Conservation (phyloP, 768 basidiomycete species). For the Serendipita indica region DNA sequence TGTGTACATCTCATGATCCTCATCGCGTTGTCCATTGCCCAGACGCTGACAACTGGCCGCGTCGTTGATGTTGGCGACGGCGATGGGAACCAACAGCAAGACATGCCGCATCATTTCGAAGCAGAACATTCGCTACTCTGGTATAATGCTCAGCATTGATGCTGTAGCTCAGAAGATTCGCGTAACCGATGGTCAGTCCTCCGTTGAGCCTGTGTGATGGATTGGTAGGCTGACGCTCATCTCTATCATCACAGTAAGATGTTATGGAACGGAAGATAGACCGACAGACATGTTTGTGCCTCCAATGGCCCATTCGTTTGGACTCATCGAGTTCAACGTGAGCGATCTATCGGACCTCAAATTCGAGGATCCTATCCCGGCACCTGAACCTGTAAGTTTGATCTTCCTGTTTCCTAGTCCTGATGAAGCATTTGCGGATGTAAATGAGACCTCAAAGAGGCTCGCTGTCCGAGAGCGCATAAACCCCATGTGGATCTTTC, state of each 20-base stretch:
- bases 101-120: conserved; percentile 4
- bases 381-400: neutral
- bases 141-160: neutral
- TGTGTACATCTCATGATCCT: too few species aligned
- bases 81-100: too few species aligned
- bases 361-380: conserved; percentile 7
- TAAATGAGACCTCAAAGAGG: conserved; percentile 24
- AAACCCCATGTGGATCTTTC: conserved; percentile 36
- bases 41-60: too few species aligned
- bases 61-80: too few species aligned
- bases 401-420: neutral
- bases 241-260: neutral
- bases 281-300: conserved; percentile 5
- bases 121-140: conserved; percentile 9
- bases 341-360: conserved; percentile 8
- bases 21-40: too few species aligned
- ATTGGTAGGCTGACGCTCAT: neutral
- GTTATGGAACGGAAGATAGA: conserved; percentile 5
- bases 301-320: neutral
- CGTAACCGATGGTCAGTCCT: neutral
- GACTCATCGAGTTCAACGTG: conserved; percentile 6
- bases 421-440: conserved; percentile 35
- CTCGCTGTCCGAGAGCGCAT: conserved; percentile 32
- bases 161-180: conserved; percentile 4
- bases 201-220: neutral